Base-by-base conservation (phyloP, 139 green algal genomes). In the Yamagishiella unicocca region DNA sequence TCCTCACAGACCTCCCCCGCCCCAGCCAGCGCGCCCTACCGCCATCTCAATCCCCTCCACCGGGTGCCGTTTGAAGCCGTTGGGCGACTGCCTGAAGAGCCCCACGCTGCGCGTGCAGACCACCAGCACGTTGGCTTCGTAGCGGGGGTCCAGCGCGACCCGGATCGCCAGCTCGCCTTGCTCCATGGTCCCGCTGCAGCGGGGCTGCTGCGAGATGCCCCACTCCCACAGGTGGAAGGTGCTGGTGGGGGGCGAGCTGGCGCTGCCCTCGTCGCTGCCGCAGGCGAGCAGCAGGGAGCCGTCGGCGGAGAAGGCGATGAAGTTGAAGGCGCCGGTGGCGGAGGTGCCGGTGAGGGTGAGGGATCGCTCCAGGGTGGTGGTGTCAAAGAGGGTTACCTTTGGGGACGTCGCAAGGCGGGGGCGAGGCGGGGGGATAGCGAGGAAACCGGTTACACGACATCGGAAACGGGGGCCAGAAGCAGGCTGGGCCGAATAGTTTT, bases 211-310 rank as follows among this genome's bases (percentile, higher is more conserved):
- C 10, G 43, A 70, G 38, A 62, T 50, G 9, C 9, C 40, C 81
- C 81, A 88, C 19, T 91, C 87, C 87, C 87, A 91, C 73, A 91
- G 61, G 46, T 91, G 87, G 81, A 91, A 91, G 46, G 67, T 86
- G 72, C 37, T 37, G 55, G 7, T 35, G 77, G 53, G 53, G 6
- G 53, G 53, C 9, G 17, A 53, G 17, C 53, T 6, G 33, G 53
- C 25, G 33, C 6, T 54, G 35, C 10, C 25, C 78, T 81, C 82
- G 73, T 78, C 54, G 12, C 38, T 22, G 50, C 87, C 68, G 40
- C 12, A 45, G 6, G 73, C 87, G 22, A 91, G 72, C 42, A 91
- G 53, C 43, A 82, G 40, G 38, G 85, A 55, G 35, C 46, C 50
- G 46, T 87, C 68, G 43, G 31, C 46, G 10, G 82, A 87, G 82